Evolutionary conservation across 345 rosid genomes (phyloP).

Genomic region (Zanthoxylum bungeanum): DNA sequence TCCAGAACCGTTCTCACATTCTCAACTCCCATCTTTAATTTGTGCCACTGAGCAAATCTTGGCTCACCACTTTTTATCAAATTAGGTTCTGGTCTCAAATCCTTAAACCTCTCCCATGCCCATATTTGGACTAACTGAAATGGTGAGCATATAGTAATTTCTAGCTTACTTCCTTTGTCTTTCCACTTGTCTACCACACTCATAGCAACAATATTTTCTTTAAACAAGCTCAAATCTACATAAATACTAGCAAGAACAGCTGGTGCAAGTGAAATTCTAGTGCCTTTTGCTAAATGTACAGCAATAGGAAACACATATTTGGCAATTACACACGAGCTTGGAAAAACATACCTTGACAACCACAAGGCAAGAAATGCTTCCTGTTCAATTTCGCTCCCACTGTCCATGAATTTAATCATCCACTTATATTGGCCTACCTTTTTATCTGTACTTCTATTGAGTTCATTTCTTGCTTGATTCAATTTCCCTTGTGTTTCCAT

Average conservation of each 20-base stretch:
- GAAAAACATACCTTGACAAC: conserved; percentile 32
- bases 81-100: conserved; percentile 27
- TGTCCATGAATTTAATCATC: conserved; percentile 26
- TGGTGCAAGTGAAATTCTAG: conserved; percentile 40
- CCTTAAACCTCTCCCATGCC: conserved; percentile 42
- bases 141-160: conserved; percentile 24
- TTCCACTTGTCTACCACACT: neutral
- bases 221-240: conserved; percentile 29
- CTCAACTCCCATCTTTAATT: neutral
- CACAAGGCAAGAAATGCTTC: conserved; percentile 44
- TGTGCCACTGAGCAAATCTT: conserved; percentile 35
- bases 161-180: neutral
- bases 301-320: conserved; percentile 23
- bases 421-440: neutral
- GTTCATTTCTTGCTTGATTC: neutral
- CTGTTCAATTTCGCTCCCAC: conserved; percentile 31
- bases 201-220: conserved; percentile 10
- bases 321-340: neutral
- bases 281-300: conserved; percentile 34
- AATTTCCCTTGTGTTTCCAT: conserved; percentile 16
- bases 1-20: conserved; percentile 27
- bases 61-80: conserved; percentile 22
- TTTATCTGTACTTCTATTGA: neutral
- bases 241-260: conserved; percentile 41
- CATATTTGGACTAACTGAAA: conserved; percentile 33